phyloP scores from a whole-genome alignment of 2,329 filamentous ascomycete genomes.

The Ustulina deusta region DNA sequence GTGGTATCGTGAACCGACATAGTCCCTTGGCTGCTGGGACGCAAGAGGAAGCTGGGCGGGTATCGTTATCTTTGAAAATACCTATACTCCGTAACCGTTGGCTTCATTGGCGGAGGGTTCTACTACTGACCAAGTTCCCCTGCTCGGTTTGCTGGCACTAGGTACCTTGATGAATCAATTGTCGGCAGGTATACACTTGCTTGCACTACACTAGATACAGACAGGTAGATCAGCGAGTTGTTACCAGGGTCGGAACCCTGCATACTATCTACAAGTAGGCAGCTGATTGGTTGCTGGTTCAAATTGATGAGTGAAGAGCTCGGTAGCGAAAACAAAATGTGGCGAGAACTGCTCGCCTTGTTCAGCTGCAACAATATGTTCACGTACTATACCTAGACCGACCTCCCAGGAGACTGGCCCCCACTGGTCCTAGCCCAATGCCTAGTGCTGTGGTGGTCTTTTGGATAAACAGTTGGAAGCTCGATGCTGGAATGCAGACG shows the following conservation, averaged over 20 bases:
- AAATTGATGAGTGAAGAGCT: neutral
- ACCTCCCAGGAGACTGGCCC: neutral
- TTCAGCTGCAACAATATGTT: neutral
- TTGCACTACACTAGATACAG: neutral
- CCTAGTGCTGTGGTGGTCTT: slow-evolving; percentile 5
- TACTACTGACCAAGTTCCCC: neutral
- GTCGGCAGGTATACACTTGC: neutral
- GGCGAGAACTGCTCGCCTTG: neutral
- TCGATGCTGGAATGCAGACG: neutral
- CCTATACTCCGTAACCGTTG: neutral
- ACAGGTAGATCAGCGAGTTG: neutral
- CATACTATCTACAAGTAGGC: neutral
- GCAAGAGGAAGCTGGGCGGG: slow-evolving; percentile 33
- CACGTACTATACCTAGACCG: neutral
- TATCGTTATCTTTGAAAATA: slow-evolving; percentile 19
- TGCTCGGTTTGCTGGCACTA: slow-evolving; percentile 4
- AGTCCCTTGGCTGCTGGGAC: slow-evolving; percentile 24
- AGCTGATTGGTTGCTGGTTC: neutral
- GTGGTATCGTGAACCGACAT: slow-evolving; percentile 8
- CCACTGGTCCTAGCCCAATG: neutral
- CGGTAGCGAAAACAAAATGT: neutral
- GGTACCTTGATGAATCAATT: neutral
- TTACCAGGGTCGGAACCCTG: slow-evolving; percentile 1
- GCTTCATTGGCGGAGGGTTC: neutral
- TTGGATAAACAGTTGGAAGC: slow-evolving; percentile 1